Evolutionary conservation across 495 filamentous ascomycete species (phyloP), one percentile per base, ranked within the genome.

Genomic region (Aspergillus campestris): DNA sequence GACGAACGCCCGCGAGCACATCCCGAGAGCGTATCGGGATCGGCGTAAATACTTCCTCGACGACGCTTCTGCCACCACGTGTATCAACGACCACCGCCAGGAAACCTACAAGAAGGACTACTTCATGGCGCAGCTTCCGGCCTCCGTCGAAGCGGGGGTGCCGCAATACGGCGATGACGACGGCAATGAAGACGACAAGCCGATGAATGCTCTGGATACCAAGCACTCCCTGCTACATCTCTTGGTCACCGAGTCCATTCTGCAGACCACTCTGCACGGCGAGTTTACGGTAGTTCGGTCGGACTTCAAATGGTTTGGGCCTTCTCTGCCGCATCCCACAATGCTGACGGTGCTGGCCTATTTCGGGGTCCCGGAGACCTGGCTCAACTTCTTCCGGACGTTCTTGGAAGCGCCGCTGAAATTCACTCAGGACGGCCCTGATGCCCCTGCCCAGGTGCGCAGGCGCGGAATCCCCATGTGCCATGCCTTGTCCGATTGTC

Each of bases 201-300:
- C 55, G 18, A 72, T 66, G 45, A 67, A 65, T 2, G 64, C 73
- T 6, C 65, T 81, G 44, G 67, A 72, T 10, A 75, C 61, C 0
- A 84, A 83, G 39, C 79, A 84, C 49, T 69, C 66, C 7, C 71
- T 84, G 5, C 67, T 83, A 4, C 78, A 81, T 46, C 67, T 80
- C 4, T 49, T 83, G n/a, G 72, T 78, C 9, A 77, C 79, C 3
- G 82, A 85, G 52, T 71, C 79, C 7, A 59, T 83, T n/a, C 57
- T 84, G 34, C 74, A 80, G 39, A 79, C 69, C 10, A 61, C 57
- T n/a, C 51, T 79, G 0, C 70, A 77, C 42, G 75, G 74, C 6
- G 68, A 79, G 14, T 72, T 84, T 38, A 83, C 81, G 5, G 73
- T 71, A 10, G 58, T 84, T 28, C 72, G 76, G 6, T 82, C 81